Base-by-base conservation (phyloP, 129 eudicot genomes). In the Artemisia argyi region DNA sequence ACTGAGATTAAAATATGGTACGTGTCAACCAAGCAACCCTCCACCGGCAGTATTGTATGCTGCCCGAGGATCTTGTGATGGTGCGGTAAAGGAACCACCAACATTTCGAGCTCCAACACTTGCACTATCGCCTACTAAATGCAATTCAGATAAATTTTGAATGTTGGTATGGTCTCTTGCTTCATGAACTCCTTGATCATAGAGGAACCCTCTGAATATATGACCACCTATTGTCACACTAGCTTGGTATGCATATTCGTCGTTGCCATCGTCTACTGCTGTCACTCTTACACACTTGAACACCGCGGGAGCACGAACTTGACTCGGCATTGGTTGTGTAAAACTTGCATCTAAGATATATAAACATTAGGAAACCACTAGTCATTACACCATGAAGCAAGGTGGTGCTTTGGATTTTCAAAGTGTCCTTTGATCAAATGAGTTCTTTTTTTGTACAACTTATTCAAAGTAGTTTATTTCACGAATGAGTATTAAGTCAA, bases 181-280 rank as follows among this genome's bases (percentile, higher is more conserved):
- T 63, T 84, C 89, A 74, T 39, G 46, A 39, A 67, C 78, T 7
- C 98, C 98, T 87, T 89, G 96, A 83, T 93, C 96, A 46, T 93
- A 89, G 4, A 93, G 82, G 24, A 93, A 85, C 49, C 98, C 98
- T 78, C 90, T 93, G 83, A 93, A 93, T 22, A 89, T 80, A 78
- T 93, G 98, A 0, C 98, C 98, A 28, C 97, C 88, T 0, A 93
- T 93, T 55, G 73, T 85, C 1, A 93, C 98, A 15, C 86, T 52
- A 2, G 98, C 98, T 52, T 93, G 96, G 72, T 93, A 93, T 5
- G 98, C 98, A 51, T 83, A 93, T 32, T 93, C 98, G 52, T 85
- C 90, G 14, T 93, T 91, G 3, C 96, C 98, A 24, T 93, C 96
- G n/a, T 93, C 98, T 3, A 93, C 75, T 0, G 98, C 83, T 7